Percentiles rank a stretch among this genome's conserved stretches.
Conservation (phyloP, 345 rosid species). For the Heritiera littoralis region DNA sequence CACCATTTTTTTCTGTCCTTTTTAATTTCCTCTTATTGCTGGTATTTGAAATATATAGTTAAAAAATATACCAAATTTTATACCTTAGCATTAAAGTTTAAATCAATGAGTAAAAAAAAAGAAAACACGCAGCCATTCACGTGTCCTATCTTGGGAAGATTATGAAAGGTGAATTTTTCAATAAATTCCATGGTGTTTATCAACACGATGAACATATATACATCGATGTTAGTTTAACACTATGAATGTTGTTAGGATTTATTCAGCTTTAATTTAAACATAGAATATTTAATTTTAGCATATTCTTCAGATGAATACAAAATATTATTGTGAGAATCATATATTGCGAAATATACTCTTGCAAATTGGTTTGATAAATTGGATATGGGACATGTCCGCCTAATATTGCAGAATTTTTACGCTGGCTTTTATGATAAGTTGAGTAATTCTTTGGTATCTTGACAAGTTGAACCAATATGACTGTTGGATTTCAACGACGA, state of each 20-base stretch:
- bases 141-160: background rate
- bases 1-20: background rate
- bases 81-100: background rate
- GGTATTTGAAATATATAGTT: background rate
- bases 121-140: background rate
- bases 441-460: background rate
- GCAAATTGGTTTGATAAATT: background rate
- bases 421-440: background rate
- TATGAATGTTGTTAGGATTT: background rate
- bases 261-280: background rate
- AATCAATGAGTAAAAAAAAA: background rate
- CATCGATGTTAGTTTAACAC: background rate
- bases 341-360: background rate
- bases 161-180: background rate
- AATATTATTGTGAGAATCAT: background rate
- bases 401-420: background rate
- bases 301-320: background rate
- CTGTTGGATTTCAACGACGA: background rate
- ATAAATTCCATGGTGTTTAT: background rate
- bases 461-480: background rate
- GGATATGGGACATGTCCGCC: background rate
- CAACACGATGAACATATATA: background rate
- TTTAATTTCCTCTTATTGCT: too few relatives aligned
- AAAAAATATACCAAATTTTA: background rate
- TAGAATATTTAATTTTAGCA: too few relatives aligned